These are phyloP conservation scores for Omphalotus olearius DNA, from an alignment of 1,284 basidiomycete species.

Conservation along the genomic window DNA sequence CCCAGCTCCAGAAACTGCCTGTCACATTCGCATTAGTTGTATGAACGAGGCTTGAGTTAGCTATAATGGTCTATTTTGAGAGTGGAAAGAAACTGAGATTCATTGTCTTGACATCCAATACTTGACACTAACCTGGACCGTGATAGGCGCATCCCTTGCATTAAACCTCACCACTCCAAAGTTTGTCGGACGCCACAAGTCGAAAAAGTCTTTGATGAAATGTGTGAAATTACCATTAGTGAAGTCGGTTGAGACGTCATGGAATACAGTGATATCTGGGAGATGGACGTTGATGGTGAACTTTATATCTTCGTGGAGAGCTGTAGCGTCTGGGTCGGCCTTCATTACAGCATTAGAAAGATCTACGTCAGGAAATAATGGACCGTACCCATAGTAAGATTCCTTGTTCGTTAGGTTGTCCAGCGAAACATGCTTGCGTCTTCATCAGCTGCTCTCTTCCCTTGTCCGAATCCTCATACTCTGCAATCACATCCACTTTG, in stretches of 20 bases:
- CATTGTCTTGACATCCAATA: neutral
- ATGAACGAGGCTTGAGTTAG: neutral
- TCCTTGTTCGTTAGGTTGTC: neutral
- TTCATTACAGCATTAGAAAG: neutral
- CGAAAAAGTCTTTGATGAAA: neutral
- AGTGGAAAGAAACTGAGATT: neutral
- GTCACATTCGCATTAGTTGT: neutral
- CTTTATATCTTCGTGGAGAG: neutral
- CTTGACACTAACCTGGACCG: neutral
- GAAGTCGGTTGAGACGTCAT: conserved; percentile 1
- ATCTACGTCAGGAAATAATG: neutral
- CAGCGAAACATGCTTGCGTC: conserved; percentile 1
- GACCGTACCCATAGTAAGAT: conserved; percentile 1
- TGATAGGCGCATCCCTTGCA: neutral
- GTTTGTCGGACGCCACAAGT: neutral
- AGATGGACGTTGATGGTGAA: neutral
- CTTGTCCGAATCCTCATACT: neutral
- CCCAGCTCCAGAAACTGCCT: neutral
- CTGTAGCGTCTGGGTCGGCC: neutral
- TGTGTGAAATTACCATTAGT: neutral
- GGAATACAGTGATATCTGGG: neutral
- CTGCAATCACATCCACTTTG: neutral
- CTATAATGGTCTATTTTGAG: neutral
- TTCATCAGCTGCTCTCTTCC: neutral
- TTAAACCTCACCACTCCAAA: neutral